Conservation (phyloP, 495 filamentous ascomycete species). For the Geopyxis carbonaria region DNA sequence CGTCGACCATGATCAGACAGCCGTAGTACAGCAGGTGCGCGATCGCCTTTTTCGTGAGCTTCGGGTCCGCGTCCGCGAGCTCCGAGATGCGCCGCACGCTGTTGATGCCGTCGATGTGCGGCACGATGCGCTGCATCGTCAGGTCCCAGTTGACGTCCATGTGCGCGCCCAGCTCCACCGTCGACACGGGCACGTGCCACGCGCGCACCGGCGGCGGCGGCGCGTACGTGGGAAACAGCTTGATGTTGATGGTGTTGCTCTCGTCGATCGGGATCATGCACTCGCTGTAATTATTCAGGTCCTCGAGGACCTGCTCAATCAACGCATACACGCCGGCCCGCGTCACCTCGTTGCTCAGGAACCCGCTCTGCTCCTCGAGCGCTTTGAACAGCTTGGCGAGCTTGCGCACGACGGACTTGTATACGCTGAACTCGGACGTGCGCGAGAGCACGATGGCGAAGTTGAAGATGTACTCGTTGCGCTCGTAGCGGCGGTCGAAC, state of each 20-base stretch:
- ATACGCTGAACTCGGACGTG: conserved; percentile 46
- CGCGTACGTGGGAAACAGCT: conserved; percentile 71
- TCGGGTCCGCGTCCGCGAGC: conserved; percentile 66
- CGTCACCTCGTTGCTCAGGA: conserved; percentile 42
- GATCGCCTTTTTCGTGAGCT: conserved; percentile 66
- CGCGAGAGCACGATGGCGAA: conserved; percentile 74
- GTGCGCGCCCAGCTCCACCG: conserved; percentile 54
- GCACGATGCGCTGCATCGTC: conserved; percentile 64
- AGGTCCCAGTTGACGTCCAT: conserved; percentile 84
- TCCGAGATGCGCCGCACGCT: conserved; percentile 70
- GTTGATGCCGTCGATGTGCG: conserved; percentile 76
- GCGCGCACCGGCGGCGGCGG: conserved; percentile 59
- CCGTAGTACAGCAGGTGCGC: conserved; percentile 81
- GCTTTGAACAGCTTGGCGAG: conserved; percentile 69
- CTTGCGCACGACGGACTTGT: conserved; percentile 70
- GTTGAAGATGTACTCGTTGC: conserved; percentile 97
- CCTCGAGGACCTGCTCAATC: conserved; percentile 81
- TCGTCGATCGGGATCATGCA: conserved; percentile 96
- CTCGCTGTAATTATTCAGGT: conserved; percentile 92
- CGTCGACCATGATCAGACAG: conserved; percentile 69
- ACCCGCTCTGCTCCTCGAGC: conserved; percentile 72
- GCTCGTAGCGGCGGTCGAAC: conserved; percentile 52
- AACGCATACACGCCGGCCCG: conserved; percentile 46
- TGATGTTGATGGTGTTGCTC: conserved; percentile 88
- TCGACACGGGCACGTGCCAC: conserved; percentile 82